Conservation (phyloP, 2,329 filamentous ascomycete genomes). For the Xylariaceae sp. region DNA sequence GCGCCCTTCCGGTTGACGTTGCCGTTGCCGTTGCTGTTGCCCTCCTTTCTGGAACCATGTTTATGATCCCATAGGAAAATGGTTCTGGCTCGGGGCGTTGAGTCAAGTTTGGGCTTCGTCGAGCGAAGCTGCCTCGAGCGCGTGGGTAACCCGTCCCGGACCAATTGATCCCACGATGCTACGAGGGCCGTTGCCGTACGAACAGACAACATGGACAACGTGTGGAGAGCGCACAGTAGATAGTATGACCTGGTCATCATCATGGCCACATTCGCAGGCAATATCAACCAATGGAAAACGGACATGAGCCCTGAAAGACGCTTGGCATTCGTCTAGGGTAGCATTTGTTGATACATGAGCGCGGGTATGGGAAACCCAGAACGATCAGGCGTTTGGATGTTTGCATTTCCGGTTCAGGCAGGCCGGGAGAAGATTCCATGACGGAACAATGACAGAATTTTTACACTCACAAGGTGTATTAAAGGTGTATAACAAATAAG, state of each 20-base stretch:
- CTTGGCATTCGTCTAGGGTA: slow-evolving; percentile 2
- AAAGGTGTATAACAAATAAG: too few relatives aligned
- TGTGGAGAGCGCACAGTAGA: slow-evolving; percentile 1
- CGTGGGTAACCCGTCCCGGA: background rate
- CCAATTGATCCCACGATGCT: background rate
- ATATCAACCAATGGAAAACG: slow-evolving; percentile 11
- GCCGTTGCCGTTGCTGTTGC: too few relatives aligned
- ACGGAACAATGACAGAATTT: background rate
- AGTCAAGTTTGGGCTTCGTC: background rate
- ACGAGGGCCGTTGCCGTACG: background rate
- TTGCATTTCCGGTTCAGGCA: slow-evolving; percentile 17
- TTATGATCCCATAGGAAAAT: too few relatives aligned
- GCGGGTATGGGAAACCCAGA: slow-evolving; percentile 1
- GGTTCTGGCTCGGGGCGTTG: background rate
- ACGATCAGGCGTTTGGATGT: slow-evolving; percentile 4
- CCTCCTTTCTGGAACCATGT: too few relatives aligned
- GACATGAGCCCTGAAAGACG: background rate
- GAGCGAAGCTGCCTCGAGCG: background rate
- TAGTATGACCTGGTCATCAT: background rate
- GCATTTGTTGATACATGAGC: slow-evolving; percentile 6
- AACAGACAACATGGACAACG: background rate
- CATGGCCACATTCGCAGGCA: background rate
- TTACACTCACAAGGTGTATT: too few relatives aligned
- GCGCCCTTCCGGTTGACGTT: too few relatives aligned
- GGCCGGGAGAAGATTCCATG: slow-evolving; percentile 12